Evolutionary conservation across 345 rosid species (phyloP), one percentile per base, ranked within the genome.

Genomic region (Salix exigua): DNA sequence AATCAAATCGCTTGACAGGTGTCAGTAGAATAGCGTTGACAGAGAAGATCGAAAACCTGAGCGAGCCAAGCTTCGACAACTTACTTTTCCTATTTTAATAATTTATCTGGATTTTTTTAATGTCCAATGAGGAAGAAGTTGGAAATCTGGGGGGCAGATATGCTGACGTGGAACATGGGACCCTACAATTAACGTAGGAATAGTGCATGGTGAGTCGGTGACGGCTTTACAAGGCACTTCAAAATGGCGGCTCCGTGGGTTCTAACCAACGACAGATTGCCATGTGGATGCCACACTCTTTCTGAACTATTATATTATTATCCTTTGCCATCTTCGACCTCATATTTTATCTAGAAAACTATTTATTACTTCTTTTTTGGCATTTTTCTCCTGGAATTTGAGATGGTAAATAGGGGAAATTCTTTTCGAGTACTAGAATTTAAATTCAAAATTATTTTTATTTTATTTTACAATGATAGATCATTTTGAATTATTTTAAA

Each of bases 191-290:
- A 13, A 40, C 60, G 33, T 64, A 16, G 46, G 62, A n/a, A 9
- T 1, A 18, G 60, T 46, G 60, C 42, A 13, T 73, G 21, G 42
- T 64, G 70, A 44, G 28, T 0, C 23, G 62, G 62, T 55, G 62
- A 1, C 70, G 77, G 70, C 77, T 61, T 61, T 61, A 8, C 17
- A n/a, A 0, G 46, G 28, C 18, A 60, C 25, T 46, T n/a, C 60
- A 30, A 19, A 44, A 42, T 42, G 77, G 77, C 77, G 48, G 76
- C 68, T 73, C 38, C 33, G 28, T 42, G 69, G 76, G 61, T 73
- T 46, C 77, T 65, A 0, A 1, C 70, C 19, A 74, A 65, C n/a
- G 46, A 65, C 2, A 62, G 8, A 1, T 7, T 16, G 4, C 58
- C 77, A 65, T 61, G 70, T 74, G 46, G 60, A 48, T 44, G 14